These are phyloP conservation scores for Crithidia fasciculata DNA, from an alignment of 208 protist genomes.

Conservation along the genomic window DNA sequence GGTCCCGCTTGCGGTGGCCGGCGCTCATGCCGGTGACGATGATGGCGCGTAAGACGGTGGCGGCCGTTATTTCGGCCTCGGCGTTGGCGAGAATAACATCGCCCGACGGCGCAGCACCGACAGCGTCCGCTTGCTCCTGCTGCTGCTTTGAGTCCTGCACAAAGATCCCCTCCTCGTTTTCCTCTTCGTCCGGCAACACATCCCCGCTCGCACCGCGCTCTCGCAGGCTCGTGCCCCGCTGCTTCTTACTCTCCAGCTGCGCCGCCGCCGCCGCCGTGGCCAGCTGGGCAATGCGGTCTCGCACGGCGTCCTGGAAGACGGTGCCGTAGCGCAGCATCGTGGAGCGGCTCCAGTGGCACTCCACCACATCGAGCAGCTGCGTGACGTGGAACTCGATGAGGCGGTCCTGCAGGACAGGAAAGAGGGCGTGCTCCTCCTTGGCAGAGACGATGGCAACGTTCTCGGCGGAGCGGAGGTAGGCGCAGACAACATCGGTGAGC, in stretches of 20 bases:
- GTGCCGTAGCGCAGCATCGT: conserved; percentile 78
- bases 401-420: conserved; percentile 68
- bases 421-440: conserved; percentile 71
- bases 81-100: conserved; percentile 55
- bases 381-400: conserved; percentile 50
- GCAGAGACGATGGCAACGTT: conserved; percentile 59
- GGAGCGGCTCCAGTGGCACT: conserved; percentile 65
- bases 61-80: conserved; percentile 46
- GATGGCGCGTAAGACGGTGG: conserved; percentile 51
- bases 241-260: conserved; percentile 18
- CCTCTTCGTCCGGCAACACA: background rate
- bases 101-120: background rate
- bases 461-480: conserved; percentile 60
- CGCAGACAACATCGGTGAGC: conserved; percentile 39
- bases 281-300: conserved; percentile 72
- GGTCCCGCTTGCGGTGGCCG: conserved; percentile 69
- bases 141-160: conserved; percentile 4
- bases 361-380: conserved; percentile 72
- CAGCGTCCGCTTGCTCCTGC: conserved; percentile 13
- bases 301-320: conserved; percentile 56
- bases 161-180: conserved; percentile 19
- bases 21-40: conserved; percentile 78
- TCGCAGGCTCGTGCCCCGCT: background rate
- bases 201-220: background rate
- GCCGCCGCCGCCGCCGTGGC: conserved; percentile 38